Evolutionary conservation across 495 filamentous ascomycete species (phyloP).

Genomic region (Glarea lozoyensis): DNA sequence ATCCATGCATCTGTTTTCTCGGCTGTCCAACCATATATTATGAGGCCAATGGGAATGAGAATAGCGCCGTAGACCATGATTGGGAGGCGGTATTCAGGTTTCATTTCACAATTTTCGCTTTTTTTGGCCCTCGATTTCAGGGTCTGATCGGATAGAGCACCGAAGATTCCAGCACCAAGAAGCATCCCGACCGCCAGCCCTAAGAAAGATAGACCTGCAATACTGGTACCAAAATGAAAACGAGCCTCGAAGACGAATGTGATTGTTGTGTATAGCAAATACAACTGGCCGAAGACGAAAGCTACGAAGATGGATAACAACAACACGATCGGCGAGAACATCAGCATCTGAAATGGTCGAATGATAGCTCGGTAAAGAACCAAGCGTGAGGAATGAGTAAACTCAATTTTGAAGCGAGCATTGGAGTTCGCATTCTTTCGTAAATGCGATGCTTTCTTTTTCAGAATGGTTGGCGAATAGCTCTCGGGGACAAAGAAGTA

Average conservation of each 20-base stretch:
- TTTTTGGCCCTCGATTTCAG: neutral
- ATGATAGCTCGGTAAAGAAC: slow-evolving; percentile 42
- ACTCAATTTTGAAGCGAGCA: slow-evolving; percentile 38
- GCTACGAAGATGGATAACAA: slow-evolving; percentile 47
- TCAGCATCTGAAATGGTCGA: slow-evolving; percentile 46
- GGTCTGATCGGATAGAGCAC: neutral
- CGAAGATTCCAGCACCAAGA: slow-evolving; percentile 24
- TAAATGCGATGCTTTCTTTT: slow-evolving; percentile 19
- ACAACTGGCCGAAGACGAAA: slow-evolving; percentile 56
- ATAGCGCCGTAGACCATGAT: slow-evolving; percentile 27
- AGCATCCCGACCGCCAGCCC: slow-evolving; percentile 54
- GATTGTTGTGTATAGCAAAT: slow-evolving; percentile 60
- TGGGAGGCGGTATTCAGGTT: slow-evolving; percentile 37
- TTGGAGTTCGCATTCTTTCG: slow-evolving; percentile 34
- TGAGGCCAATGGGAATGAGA: slow-evolving; percentile 40
- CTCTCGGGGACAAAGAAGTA: slow-evolving; percentile 29
- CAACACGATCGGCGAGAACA: slow-evolving; percentile 50
- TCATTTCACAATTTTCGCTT: slow-evolving; percentile 9
- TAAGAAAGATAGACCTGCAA: slow-evolving; percentile 55
- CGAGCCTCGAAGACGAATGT: slow-evolving; percentile 50
- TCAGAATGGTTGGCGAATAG: slow-evolving; percentile 23
- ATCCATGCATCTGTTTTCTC: slow-evolving; percentile 43
- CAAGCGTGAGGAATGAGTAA: slow-evolving; percentile 30
- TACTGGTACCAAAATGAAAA: slow-evolving; percentile 53
- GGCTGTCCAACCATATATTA: slow-evolving; percentile 62